Conservation (phyloP, 108 stramenopile genomes). For the Conticribra guillardii region DNA sequence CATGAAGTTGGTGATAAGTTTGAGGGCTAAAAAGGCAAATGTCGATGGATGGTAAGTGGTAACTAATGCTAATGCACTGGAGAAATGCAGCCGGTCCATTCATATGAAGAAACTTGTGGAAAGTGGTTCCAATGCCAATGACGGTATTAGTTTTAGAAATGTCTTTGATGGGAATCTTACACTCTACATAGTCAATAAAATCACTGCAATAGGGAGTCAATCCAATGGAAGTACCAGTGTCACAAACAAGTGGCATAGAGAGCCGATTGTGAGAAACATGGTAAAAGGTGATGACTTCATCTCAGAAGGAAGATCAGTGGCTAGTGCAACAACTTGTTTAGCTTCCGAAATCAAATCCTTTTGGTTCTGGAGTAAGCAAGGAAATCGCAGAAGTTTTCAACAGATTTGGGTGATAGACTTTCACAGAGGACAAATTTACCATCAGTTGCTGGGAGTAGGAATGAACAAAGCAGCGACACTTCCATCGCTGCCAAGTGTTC, state of each 20-base stretch:
- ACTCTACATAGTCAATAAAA: conserved; percentile 4
- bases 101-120: not conserved
- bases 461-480: too few relatives aligned
- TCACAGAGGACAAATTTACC: too few relatives aligned
- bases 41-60: not conserved
- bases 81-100: not conserved
- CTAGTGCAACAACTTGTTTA: not conserved
- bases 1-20: not conserved
- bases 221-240: conserved; percentile 7
- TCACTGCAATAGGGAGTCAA: not conserved
- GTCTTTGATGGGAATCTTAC: not conserved
- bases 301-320: too few relatives aligned
- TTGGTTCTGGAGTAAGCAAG: too few relatives aligned
- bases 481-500: too few relatives aligned
- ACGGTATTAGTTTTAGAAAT: not conserved
- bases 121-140: not conserved
- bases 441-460: too few relatives aligned
- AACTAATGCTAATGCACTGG: not conserved
- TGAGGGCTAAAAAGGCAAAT: not conserved
- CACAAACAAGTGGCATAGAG: conserved; percentile 4
- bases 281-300: not conserved
- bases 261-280: not conserved
- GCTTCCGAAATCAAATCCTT: too few relatives aligned
- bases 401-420: too few relatives aligned
- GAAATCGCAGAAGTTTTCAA: too few relatives aligned